phyloP scores from a whole-genome alignment of 1,139 yeast genomes.

The Nakaseomyces delphensis region DNA sequence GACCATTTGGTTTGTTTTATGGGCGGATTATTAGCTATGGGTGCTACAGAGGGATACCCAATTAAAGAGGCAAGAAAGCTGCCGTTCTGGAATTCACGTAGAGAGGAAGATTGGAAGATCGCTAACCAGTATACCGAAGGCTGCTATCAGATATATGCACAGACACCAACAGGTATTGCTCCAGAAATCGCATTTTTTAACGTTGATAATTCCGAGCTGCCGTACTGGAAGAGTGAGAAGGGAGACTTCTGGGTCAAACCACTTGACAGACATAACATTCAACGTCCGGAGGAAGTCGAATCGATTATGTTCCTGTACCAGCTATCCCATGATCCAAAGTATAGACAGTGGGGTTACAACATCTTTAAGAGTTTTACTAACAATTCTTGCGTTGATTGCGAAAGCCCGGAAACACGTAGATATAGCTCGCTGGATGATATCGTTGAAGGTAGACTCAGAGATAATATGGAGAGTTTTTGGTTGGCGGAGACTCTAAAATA shows the following conservation, averaged over 20 bases:
- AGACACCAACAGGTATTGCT: conserved; percentile 63
- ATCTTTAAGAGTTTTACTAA: conserved; percentile 65
- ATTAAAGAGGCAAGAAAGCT: conserved; percentile 43
- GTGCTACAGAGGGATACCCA: conserved; percentile 72
- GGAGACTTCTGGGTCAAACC: conserved; percentile 63
- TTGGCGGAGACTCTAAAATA: conserved; percentile 80
- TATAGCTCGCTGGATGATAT: conserved; percentile 67
- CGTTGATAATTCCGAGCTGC: conserved; percentile 11
- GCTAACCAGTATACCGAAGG: conserved; percentile 73
- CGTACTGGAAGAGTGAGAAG: conserved; percentile 22
- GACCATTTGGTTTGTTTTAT: conserved; percentile 90
- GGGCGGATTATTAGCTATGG: conserved; percentile 83
- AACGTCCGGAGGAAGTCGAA: conserved; percentile 93
- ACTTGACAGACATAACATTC: conserved; percentile 71
- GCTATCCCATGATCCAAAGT: conserved; percentile 70
- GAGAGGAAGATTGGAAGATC: conserved; percentile 52
- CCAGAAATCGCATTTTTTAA: conserved; percentile 82
- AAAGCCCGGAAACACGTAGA: conserved; percentile 34
- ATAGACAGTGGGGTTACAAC: conserved; percentile 86
- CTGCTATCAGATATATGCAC: conserved; percentile 78
- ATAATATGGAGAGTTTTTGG: conserved; percentile 84
- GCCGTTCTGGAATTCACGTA: conserved; percentile 38
- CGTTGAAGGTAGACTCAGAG: conserved; percentile 43
- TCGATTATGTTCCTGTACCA: conserved; percentile 74
- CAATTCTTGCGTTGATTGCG: conserved; percentile 40